Evolutionary conservation across 495 filamentous ascomycete species (phyloP), one percentile per base, ranked within the genome.

Genomic region (Penicillium maclennaniae): DNA sequence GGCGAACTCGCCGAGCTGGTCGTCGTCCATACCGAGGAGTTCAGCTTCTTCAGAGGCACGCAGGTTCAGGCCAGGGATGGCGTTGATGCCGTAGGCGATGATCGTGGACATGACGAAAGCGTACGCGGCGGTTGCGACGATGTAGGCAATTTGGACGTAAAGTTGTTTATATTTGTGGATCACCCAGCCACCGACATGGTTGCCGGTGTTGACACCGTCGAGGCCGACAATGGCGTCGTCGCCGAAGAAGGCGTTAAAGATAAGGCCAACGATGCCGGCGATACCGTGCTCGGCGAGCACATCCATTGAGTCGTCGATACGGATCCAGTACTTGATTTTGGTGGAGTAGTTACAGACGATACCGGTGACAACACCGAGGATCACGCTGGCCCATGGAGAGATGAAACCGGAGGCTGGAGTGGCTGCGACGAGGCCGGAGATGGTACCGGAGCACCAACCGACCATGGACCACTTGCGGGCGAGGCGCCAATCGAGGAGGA

Each of bases 401-500:
- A 97, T 88, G 72, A 83, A 88, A 48, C 89, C 89, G 23, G 89
- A 89, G 7, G 90, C 89, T 7, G 89, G 89, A n/a, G 89, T 95
- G 14, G 91, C 91, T 47, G 89, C 89, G 25, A 98, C 93, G 25
- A 95, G 83, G 45, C 89, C 89, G 0, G 88, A 90, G 67, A 95
- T 95, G 58, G 86, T 84, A 43, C 93, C 93, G 21, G 93, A 98
- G 72, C 93, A 98, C 88, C 93, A 96, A 48, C 93, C 93, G 61
- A 98, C 93, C 81, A 97, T 95, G 2, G 92, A 96, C 93, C 93
- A 97, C 77, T 98, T 98, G 69, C 86, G 85, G 43, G 95, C 93
- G 42, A 98, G 79, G 44, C 93, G 84, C 82, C 84, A 98, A 77
- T 98, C 93, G 62, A 97, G 88, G 43, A 98, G 64, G 55, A 87